phyloP scores from a whole-genome alignment of 2,329 filamentous ascomycete species.

The Phoma sp. region DNA sequence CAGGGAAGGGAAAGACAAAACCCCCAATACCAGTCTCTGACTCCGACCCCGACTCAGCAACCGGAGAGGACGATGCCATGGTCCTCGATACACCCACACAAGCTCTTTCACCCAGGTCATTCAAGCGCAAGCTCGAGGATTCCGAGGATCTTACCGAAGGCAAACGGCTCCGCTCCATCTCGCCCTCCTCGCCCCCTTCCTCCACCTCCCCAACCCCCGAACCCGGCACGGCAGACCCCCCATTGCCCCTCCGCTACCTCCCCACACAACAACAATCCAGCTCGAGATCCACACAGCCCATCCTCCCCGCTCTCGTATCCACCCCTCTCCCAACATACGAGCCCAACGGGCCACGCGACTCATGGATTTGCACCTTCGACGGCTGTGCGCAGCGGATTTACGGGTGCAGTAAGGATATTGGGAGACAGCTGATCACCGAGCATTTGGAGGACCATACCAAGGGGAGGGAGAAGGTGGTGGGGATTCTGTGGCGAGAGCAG shows the following conservation, averaged over 20 bases:
- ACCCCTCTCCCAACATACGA: constrained; percentile 43
- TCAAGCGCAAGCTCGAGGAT: constrained; percentile 38
- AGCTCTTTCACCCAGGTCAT: constrained; percentile 28
- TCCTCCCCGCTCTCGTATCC: constrained; percentile 27
- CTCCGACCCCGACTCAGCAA: constrained; percentile 24
- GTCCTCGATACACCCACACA: constrained; percentile 40
- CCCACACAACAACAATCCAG: constrained; percentile 10
- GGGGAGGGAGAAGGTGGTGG: constrained; percentile 58
- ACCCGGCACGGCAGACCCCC: constrained; percentile 22
- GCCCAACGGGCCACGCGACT: constrained; percentile 62
- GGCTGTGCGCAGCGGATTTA: constrained; percentile 70
- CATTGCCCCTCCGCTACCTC: constrained; percentile 37
- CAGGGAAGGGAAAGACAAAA: constrained; percentile 36
- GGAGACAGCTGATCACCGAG: constrained; percentile 62
- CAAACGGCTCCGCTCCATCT: constrained; percentile 38
- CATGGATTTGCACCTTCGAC: constrained; percentile 70
- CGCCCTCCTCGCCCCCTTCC: constrained; percentile 27
- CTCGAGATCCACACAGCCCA: constrained; percentile 14
- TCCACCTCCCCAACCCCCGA: constrained; percentile 23
- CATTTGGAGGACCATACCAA: constrained; percentile 68
- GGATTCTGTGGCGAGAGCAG: constrained; percentile 62
- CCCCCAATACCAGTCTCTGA: constrained; percentile 18
- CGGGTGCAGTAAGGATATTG: constrained; percentile 62
- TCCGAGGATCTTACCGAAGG: constrained; percentile 21
- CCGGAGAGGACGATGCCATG: constrained; percentile 32